A percentile compares a stretch with the other conserved stretches of the same genome.
phyloP scores from a whole-genome alignment of 2,329 filamentous ascomycete genomes.

The Trichoderma polysporum region DNA sequence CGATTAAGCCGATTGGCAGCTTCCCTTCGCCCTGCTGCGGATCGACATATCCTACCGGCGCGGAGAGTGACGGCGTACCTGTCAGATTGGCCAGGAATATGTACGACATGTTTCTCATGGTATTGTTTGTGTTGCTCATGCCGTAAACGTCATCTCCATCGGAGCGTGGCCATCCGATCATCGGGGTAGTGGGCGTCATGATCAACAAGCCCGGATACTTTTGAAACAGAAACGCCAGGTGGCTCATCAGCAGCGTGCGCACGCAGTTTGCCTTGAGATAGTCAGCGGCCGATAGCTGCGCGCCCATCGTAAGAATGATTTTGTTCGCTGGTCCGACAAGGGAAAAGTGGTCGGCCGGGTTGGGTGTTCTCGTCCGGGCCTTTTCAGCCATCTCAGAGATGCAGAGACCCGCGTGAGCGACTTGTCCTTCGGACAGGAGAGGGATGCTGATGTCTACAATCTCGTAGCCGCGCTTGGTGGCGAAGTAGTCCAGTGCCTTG shows the following conservation, averaged over 20 bases:
- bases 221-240: slow-evolving; percentile 69
- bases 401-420: slow-evolving; percentile 75
- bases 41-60: slow-evolving; percentile 71
- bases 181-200: slow-evolving; percentile 73
- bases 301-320: slow-evolving; percentile 64
- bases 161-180: slow-evolving; percentile 68
- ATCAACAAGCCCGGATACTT: slow-evolving; percentile 74
- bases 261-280: slow-evolving; percentile 72
- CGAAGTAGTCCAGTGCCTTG: slow-evolving; percentile 58
- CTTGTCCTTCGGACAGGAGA: slow-evolving; percentile 66
- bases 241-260: slow-evolving; percentile 74
- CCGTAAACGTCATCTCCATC: slow-evolving; percentile 66
- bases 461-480: slow-evolving; percentile 49
- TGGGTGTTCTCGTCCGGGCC: slow-evolving; percentile 42
- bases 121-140: slow-evolving; percentile 69
- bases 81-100: slow-evolving; percentile 81
- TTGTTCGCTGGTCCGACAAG: slow-evolving; percentile 66
- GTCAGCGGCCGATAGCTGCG: slow-evolving; percentile 65
- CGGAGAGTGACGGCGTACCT: slow-evolving; percentile 72
- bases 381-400: slow-evolving; percentile 65
- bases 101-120: slow-evolving; percentile 79
- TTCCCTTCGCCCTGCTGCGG: slow-evolving; percentile 56
- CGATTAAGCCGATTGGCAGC: slow-evolving; percentile 62
- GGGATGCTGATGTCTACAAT: slow-evolving; percentile 64
- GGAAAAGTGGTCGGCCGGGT: slow-evolving; percentile 51